These are phyloP conservation scores for Colletotrichum viniferum DNA, from an alignment of 2,329 filamentous ascomycete species.

Conservation along the genomic window DNA sequence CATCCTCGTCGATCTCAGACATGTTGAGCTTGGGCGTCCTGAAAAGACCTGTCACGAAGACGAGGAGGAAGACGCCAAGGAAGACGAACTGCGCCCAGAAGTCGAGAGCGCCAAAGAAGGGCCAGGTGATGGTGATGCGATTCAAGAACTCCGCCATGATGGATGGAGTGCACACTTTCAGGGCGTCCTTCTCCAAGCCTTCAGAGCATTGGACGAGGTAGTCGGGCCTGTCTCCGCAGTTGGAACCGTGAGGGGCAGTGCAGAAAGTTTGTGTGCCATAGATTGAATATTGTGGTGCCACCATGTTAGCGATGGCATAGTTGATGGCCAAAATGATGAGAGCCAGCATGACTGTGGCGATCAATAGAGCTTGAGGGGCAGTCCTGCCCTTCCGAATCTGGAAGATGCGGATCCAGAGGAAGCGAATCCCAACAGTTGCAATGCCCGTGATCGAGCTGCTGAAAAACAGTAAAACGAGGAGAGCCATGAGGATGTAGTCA, in stretches of 20 bases:
- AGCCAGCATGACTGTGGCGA: slow-evolving; percentile 89
- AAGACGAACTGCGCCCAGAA: slow-evolving; percentile 98
- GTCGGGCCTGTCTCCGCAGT: slow-evolving; percentile 74
- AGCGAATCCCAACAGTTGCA: slow-evolving; percentile 87
- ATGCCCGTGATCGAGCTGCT: slow-evolving; percentile 86
- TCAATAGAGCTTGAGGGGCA: slow-evolving; percentile 86
- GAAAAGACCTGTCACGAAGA: slow-evolving; percentile 81
- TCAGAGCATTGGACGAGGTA: slow-evolving; percentile 86
- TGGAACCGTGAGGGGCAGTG: slow-evolving; percentile 69
- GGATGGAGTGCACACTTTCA: slow-evolving; percentile 85
- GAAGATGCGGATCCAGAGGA: slow-evolving; percentile 95
- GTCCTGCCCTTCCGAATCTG: slow-evolving; percentile 88
- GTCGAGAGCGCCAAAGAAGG: slow-evolving; percentile 88
- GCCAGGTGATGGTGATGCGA: slow-evolving; percentile 90
- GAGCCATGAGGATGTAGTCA: slow-evolving; percentile 88
- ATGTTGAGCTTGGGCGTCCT: slow-evolving; percentile 79
- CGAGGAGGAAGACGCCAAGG: slow-evolving; percentile 79
- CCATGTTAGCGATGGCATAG: slow-evolving; percentile 88
- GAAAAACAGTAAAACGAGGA: slow-evolving; percentile 88
- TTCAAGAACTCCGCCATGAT: slow-evolving; percentile 94
- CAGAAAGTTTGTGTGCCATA: slow-evolving; percentile 97
- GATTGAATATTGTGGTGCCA: slow-evolving; percentile 94
- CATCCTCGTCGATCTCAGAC: slow-evolving; percentile 82
- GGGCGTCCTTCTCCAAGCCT: slow-evolving; percentile 70
- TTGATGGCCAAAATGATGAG: slow-evolving; percentile 91